Conservation (phyloP, 228 moss, liverwort and hornwort genomes). For the Sphagnum magellanicum region DNA sequence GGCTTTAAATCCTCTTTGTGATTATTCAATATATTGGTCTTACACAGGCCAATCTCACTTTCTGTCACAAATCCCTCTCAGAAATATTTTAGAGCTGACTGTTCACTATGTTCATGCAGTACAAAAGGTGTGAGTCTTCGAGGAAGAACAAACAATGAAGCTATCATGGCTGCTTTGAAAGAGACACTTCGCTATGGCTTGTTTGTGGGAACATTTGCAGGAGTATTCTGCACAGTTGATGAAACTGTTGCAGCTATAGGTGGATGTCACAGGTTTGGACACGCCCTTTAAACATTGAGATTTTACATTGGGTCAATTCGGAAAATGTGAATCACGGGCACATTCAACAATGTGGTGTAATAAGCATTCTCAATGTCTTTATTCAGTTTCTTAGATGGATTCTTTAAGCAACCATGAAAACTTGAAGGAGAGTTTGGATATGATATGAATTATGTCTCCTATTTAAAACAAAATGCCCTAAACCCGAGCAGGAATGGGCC, state of each 20-base stretch:
- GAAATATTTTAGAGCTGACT: neutral
- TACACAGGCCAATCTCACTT: neutral
- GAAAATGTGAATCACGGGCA: neutral
- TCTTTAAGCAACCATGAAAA: neutral
- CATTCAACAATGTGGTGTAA: neutral
- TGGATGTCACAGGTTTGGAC: slow-evolving; percentile 10
- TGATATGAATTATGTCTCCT: neutral
- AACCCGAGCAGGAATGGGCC: no score
- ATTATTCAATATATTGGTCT: neutral
- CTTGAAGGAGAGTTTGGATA: neutral
- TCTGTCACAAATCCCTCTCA: neutral
- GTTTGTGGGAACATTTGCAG: slow-evolving; percentile 45
- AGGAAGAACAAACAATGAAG: slow-evolving; percentile 23
- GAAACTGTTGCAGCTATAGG: slow-evolving; percentile 33
- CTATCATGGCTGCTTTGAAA: slow-evolving; percentile 27
- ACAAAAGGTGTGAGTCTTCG: slow-evolving; percentile 7
- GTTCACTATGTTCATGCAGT: neutral
- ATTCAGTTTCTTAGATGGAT: neutral
- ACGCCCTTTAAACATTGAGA: neutral
- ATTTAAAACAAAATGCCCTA: no score
- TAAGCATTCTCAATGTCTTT: neutral
- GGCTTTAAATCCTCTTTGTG: neutral
- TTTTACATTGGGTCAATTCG: no score
- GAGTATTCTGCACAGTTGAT: slow-evolving; percentile 43
- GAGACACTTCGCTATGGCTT: slow-evolving; percentile 48